Evolutionary conservation across 2,329 filamentous ascomycete genomes (phyloP), one percentile per base, ranked within the genome.

Genomic region (Hypocreales sp.): DNA sequence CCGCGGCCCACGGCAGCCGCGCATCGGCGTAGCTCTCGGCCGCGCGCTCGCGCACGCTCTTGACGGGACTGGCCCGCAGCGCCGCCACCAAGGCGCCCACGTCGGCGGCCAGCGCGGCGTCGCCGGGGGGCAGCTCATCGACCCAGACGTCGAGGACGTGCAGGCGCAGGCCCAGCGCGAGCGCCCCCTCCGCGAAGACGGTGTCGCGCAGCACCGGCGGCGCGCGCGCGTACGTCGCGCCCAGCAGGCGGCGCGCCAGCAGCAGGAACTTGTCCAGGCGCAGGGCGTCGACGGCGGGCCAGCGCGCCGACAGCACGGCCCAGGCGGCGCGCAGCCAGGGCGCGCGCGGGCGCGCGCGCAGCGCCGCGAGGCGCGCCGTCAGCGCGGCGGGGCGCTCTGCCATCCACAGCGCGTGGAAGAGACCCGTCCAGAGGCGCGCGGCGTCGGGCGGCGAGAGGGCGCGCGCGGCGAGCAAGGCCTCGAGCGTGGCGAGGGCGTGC

Each of bases 361-460:
- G n/a, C n/a, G n/a, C n/a, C n/a, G n/a, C n/a, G n/a, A n/a, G n/a
- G 52, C 82, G 72, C 24, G 66, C 54, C 25, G 67, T 60, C 50
- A 84, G 66, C 7, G 75, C 79, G 37, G 68, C 63, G 54, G 46
- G 6, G 42, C 43, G 80, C 61, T 94, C 86, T 51, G 78, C 83
- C 75, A 93, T 90, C 78, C 83, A 94, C 44, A 90, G 71, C 45
- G 77, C 78, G 64, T 84, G 94, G 61, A 90, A 94, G 13, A 95
- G 69, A 5, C 84, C 87, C 48, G 92, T 92, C 83, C 84, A 93
- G 38, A 95, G 68, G 34, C 11, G 22, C 14, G 87, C 62, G 26
- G 82, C 61, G 37, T 93, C 84, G 38, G 79, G 51, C 22, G 69
- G 59, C 12, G 69, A 58, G 34, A 94, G 69, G 29, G 58, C 50